Evolutionary conservation across 2,329 filamentous ascomycete genomes (phyloP).

Genomic region (Aspergillus oerlinghausenensis): DNA sequence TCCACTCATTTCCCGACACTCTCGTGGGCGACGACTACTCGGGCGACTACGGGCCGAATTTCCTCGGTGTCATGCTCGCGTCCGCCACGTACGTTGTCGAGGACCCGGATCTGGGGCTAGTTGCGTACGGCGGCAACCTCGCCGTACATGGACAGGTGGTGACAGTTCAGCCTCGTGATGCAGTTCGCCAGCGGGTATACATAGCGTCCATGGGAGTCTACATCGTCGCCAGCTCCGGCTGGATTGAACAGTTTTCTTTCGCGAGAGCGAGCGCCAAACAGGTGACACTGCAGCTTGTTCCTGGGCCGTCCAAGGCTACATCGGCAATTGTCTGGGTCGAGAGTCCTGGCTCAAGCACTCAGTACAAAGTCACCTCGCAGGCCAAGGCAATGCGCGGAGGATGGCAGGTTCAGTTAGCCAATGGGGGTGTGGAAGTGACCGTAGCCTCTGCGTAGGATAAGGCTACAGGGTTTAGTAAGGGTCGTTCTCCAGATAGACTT

Average conservation of each 20-base stretch:
- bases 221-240: slow-evolving; percentile 12
- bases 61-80: slow-evolving; percentile 49
- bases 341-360: slow-evolving; percentile 7
- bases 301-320: slow-evolving; percentile 2
- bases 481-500: no score
- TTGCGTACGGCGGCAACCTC: slow-evolving; percentile 47
- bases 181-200: slow-evolving; percentile 14
- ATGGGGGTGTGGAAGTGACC: background rate
- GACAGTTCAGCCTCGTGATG: slow-evolving; percentile 14
- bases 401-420: background rate
- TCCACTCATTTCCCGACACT: slow-evolving; percentile 55
- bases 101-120: slow-evolving; percentile 43
- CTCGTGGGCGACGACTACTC: slow-evolving; percentile 54
- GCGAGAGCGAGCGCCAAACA: background rate
- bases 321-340: slow-evolving; percentile 12
- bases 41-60: slow-evolving; percentile 55
- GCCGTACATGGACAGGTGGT: slow-evolving; percentile 2
- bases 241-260: slow-evolving; percentile 9
- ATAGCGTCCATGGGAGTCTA: slow-evolving; percentile 16
- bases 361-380: background rate
- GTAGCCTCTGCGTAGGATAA: no score
- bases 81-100: slow-evolving; percentile 49
- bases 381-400: background rate
- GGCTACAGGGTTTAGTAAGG: no score
- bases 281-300: background rate